phyloP scores from a whole-genome alignment of 2,329 filamentous ascomycete species.

The Penicillium sp. region DNA sequence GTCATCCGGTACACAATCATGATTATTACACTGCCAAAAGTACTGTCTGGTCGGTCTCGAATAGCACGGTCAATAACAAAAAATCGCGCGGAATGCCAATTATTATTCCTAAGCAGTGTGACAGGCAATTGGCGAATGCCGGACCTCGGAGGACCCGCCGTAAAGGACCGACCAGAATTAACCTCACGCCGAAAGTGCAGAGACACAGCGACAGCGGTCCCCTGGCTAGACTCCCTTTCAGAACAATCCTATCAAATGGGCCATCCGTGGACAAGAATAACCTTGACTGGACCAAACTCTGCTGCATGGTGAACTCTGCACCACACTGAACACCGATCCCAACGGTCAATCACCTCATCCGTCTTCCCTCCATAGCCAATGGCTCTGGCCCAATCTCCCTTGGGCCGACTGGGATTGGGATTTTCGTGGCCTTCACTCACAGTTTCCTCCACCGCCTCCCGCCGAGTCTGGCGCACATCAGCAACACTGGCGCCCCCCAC shows the following conservation, averaged over 20 bases:
- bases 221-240: not conserved
- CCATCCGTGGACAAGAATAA: not conserved
- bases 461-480: constrained; percentile 36
- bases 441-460: constrained; percentile 36
- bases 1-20: too few species aligned
- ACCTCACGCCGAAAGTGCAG: not conserved
- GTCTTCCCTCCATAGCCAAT: constrained; percentile 19
- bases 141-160: constrained; percentile 5
- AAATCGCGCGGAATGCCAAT: constrained; percentile 11
- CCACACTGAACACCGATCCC: too few species aligned
- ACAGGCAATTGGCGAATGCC: not conserved
- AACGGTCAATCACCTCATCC: not conserved
- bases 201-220: not conserved
- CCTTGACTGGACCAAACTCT: not conserved
- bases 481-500: constrained; percentile 46
- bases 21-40: too few species aligned
- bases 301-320: too few species aligned
- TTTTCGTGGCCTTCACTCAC: not conserved
- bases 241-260: not conserved
- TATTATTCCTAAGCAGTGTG: not conserved
- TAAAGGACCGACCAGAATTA: not conserved
- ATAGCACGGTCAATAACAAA: not conserved
- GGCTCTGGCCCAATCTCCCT: constrained; percentile 30
- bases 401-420: constrained; percentile 32
- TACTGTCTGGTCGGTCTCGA: not conserved